A percentile compares a stretch with the other conserved stretches of the same genome.
Evolutionary conservation across 2,329 filamentous ascomycete species (phyloP).

Genomic region (Colletotrichum musae): DNA sequence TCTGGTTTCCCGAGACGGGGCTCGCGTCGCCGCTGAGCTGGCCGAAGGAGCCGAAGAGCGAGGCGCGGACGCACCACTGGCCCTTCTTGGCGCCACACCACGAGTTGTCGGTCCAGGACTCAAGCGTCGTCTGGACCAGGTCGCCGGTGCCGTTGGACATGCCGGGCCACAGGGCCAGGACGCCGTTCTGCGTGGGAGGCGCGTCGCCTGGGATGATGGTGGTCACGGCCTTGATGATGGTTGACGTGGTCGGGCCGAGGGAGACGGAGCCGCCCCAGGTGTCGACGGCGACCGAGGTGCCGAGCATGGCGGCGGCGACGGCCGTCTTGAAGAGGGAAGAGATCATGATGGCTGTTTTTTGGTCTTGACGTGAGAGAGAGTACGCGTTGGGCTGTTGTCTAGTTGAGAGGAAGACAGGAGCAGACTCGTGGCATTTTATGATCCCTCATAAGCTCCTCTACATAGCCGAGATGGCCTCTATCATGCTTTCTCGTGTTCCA

Average conservation of each 20-base stretch:
- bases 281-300: conserved; percentile 11
- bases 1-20: conserved; percentile 4
- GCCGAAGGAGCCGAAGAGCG: conserved; percentile 54
- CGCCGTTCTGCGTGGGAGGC: conserved; percentile 53
- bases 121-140: conserved; percentile 57
- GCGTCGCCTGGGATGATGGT: conserved; percentile 56
- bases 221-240: conserved; percentile 56
- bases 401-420: background rate
- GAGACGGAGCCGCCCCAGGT: conserved; percentile 32
- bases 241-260: conserved; percentile 38
- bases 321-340: conserved; percentile 11
- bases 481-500: background rate
- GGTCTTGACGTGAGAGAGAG: background rate
- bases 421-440: background rate
- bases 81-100: conserved; percentile 57
- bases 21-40: conserved; percentile 45
- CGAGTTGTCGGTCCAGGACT: conserved; percentile 56
- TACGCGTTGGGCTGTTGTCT: background rate
- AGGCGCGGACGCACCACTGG: conserved; percentile 55
- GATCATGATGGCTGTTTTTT: background rate
- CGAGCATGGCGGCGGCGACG: conserved; percentile 2
- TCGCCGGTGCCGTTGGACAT: conserved; percentile 62
- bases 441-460: background rate
- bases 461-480: background rate
- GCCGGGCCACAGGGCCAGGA: conserved; percentile 59